Percentiles rank a stretch among this genome's conserved stretches.
phyloP scores from a whole-genome alignment of 2,329 filamentous ascomycete genomes.

The Malbranchea zuffiana region DNA sequence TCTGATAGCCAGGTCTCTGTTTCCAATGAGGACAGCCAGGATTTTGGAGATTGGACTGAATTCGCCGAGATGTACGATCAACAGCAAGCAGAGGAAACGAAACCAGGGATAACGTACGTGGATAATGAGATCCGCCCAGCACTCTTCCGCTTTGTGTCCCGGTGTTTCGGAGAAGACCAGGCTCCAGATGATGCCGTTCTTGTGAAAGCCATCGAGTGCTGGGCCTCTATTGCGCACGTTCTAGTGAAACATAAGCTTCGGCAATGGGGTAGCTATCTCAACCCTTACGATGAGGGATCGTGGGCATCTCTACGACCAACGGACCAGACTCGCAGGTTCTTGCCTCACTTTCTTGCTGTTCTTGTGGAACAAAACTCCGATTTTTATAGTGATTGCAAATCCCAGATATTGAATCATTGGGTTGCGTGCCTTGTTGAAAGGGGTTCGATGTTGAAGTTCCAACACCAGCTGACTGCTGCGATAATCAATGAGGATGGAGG shows the following conservation, averaged over 20 bases:
- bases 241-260: conserved; percentile 38
- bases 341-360: conserved; percentile 36
- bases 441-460: conserved; percentile 50
- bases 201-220: conserved; percentile 43
- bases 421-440: conserved; percentile 48
- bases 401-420: conserved; percentile 44
- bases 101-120: conserved; percentile 24
- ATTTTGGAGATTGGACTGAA: conserved; percentile 50
- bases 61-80: conserved; percentile 39
- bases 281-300: conserved; percentile 42
- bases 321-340: conserved; percentile 38
- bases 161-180: conserved; percentile 49
- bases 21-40: conserved; percentile 53
- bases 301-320: conserved; percentile 39
- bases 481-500: conserved; percentile 39
- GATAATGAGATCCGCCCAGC: conserved; percentile 38
- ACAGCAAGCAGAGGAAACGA: conserved; percentile 19
- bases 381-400: conserved; percentile 37
- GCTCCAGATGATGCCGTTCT: conserved; percentile 45
- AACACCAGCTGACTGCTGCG: conserved; percentile 46
- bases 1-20: conserved; percentile 16
- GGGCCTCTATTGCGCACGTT: conserved; percentile 40
- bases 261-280: conserved; percentile 48
- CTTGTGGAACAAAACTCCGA: conserved; percentile 33
- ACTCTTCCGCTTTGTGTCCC: conserved; percentile 47